phyloP scores from a whole-genome alignment of 306 rosid genomes.

The Trifolium dubium region DNA sequence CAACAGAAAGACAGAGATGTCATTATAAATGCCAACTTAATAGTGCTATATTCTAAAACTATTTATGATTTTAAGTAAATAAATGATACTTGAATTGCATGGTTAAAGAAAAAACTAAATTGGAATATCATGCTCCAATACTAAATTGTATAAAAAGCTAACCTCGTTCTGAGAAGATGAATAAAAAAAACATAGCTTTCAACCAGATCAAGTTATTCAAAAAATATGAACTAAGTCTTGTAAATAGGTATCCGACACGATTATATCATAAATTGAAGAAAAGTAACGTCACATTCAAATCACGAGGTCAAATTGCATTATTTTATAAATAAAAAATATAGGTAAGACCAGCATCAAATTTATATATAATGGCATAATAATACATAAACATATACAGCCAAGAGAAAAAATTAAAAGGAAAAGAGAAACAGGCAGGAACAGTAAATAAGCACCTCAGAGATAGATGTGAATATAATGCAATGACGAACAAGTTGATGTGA shows the following conservation, averaged over 20 bases:
- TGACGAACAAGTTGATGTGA: constrained; percentile 67
- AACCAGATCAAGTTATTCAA: constrained; percentile 1
- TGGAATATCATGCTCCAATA: not conserved
- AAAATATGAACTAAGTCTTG: constrained; percentile 3
- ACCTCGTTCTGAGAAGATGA: not conserved
- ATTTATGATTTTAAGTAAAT: not conserved
- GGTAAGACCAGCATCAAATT: constrained; percentile 10
- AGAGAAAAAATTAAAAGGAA: constrained; percentile 13
- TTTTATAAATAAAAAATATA: not conserved
- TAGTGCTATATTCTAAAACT: constrained; percentile 2
- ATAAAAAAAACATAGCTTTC: not conserved
- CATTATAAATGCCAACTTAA: not conserved
- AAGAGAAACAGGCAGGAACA: constrained; percentile 34
- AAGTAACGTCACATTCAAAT: not conserved
- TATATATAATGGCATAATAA: constrained; percentile 4
- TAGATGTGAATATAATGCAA: constrained; percentile 77
- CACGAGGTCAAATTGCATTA: not conserved
- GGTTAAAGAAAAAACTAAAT: not conserved
- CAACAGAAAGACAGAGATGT: constrained; percentile 12
- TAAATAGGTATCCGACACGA: not conserved
- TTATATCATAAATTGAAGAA: not conserved
- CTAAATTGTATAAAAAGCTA: constrained; percentile 5
- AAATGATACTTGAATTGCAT: not conserved
- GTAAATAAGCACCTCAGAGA: constrained; percentile 24
- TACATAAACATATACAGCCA: not conserved